Conservation (phyloP, 2,329 filamentous ascomycete species). For the Xylariales sp. region DNA sequence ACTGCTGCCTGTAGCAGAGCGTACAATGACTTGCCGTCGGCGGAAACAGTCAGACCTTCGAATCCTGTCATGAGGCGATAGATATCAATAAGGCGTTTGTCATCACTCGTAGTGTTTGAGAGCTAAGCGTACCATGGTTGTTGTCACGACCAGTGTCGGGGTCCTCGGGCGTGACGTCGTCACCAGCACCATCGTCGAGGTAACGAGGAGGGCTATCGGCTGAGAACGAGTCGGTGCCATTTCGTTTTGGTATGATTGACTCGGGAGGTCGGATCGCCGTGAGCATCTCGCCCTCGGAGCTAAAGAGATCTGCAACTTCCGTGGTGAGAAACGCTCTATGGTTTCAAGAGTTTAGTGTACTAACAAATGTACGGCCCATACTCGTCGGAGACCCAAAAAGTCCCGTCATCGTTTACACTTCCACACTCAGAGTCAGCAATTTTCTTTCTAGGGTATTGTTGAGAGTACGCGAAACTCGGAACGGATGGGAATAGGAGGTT, state of each 20-base stretch:
- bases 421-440: not conserved
- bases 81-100: not conserved
- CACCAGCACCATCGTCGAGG: slow-evolving; percentile 56
- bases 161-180: slow-evolving; percentile 61
- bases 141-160: slow-evolving; percentile 73
- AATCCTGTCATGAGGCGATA: slow-evolving; percentile 58
- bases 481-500: not conserved
- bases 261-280: slow-evolving; percentile 72
- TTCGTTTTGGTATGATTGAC: slow-evolving; percentile 72
- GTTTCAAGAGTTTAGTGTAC: not conserved
- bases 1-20: slow-evolving; percentile 74
- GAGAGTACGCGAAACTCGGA: not conserved
- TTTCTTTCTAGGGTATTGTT: not conserved
- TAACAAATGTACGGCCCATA: slow-evolving; percentile 78
- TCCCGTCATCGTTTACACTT: slow-evolving; percentile 64
- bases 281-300: slow-evolving; percentile 66
- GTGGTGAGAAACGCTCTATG: slow-evolving; percentile 19
- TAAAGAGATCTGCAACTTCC: slow-evolving; percentile 57
- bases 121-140: slow-evolving; percentile 65
- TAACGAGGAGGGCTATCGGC: slow-evolving; percentile 73
- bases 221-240: slow-evolving; percentile 70
- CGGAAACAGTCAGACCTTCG: slow-evolving; percentile 73
- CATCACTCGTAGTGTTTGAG: not conserved
- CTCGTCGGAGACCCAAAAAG: slow-evolving; percentile 78
- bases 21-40: slow-evolving; percentile 72